Percentiles rank a stretch among this genome's conserved stretches.
These are phyloP conservation scores for Cladosporium sphaerospermum DNA, from an alignment of 2,329 filamentous ascomycete species.

Conservation along the genomic window DNA sequence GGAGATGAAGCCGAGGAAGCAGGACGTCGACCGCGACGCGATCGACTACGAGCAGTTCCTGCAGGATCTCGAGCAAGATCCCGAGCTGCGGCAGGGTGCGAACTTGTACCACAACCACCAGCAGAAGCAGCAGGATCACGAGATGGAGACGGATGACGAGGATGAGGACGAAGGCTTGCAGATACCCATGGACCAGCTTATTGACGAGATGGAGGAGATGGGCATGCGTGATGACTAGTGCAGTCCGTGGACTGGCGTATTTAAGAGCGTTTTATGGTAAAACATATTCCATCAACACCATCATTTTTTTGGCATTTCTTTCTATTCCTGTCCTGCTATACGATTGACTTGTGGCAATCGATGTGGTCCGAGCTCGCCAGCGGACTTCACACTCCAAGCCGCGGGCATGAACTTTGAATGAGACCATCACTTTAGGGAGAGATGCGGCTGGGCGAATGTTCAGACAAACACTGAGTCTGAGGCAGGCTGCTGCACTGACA, in stretches of 20 bases:
- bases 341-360: too few species aligned
- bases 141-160: constrained; percentile 50
- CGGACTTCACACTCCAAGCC: not conserved
- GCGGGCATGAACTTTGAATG: not conserved
- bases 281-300: not conserved
- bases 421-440: not conserved
- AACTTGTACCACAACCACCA: constrained; percentile 67
- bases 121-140: constrained; percentile 53
- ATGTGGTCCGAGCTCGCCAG: not conserved
- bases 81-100: constrained; percentile 76
- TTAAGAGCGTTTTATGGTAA: not conserved
- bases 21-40: constrained; percentile 82
- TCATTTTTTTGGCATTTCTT: not conserved
- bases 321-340: not conserved
- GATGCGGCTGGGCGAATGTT: not conserved
- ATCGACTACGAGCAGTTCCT: constrained; percentile 96
- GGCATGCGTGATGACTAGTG: constrained; percentile 54
- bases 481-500: not conserved
- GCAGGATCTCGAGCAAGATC: constrained; percentile 91
- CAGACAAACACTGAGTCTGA: not conserved
- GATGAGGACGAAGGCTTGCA: constrained; percentile 48
- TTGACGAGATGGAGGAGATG: constrained; percentile 91
- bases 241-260: not conserved
- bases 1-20: constrained; percentile 68
- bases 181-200: constrained; percentile 53